Base-by-base conservation (phyloP, 371 early-diverging fungal species). In the Synchytrium microbalum region DNA sequence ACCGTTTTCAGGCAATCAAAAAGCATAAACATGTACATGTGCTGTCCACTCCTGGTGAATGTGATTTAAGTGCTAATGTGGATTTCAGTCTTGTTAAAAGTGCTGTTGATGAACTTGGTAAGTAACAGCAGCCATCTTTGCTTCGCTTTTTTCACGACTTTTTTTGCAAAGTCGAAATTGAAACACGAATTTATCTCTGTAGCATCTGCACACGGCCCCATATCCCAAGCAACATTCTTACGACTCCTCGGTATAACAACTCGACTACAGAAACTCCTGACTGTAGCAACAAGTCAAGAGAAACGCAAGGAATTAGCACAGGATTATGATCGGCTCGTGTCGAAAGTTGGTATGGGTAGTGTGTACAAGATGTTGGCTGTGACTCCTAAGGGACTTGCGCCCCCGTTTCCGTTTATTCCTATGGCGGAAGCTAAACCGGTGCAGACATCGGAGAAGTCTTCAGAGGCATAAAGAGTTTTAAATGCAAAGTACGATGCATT, bases 1-100 rank as follows among this genome's bases (percentile, higher is more conserved):
- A 51, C 51, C 3, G 3, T 0, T 27, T 25, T n/a, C 72, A 91
- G 92, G 98, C 91, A 19, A 92, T 97, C 60, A 78, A 79, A 57
- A 79, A 84, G 33, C 98, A 98, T 74, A 71, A 85, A 67, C 90
- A 93, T 66, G 81, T 84, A 0, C 76, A 88, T 71, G 85, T 89
- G 0, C 81, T 96, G 61, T 81, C 79, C 29, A 29, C 24, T 25
- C 95, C 95, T 0, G 97, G 97, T 2, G 82, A 83, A 14, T 82
- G 87, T 25, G 98, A 98, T 79, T 73, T 98, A 27, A 93, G 91
- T 61, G 91, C 88, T 0, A 92, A 98, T 74, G 96, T 97, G 0
- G 92, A 97, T 70, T 97, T 96, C 73, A 69, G 82, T 26, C 82
- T 86, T 59, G 67, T 97, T 53, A 80, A 82, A 53, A 71, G 81